A percentile compares a stretch with the other conserved stretches of the same genome.
Conservation (phyloP, 164 flowering plant genomes). For the Litsea cubeba region DNA sequence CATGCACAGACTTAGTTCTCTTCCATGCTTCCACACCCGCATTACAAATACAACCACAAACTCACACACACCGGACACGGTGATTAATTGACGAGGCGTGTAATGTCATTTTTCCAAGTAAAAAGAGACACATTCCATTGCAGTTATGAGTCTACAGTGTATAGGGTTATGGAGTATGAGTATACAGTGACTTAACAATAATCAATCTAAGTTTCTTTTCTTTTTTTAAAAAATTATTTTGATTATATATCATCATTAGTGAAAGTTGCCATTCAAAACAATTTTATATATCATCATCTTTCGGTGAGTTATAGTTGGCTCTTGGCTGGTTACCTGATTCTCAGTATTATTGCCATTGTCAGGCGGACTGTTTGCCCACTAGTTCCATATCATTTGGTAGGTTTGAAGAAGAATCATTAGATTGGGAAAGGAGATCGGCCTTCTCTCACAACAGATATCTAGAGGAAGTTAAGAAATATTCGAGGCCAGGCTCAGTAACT, state of each 20-base stretch:
- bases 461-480: slow-evolving; percentile 78
- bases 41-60: not conserved
- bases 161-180: too few species aligned
- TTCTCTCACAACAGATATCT: slow-evolving; percentile 76
- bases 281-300: not conserved
- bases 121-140: not conserved
- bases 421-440: slow-evolving; percentile 83
- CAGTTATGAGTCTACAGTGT: not conserved
- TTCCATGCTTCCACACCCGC: not conserved
- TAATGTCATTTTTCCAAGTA: not conserved
- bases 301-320: not conserved
- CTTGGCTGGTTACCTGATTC: not conserved
- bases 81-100: not conserved
- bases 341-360: slow-evolving; percentile 12
- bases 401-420: slow-evolving; percentile 62
- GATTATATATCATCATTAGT: not conserved
- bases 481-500: slow-evolving; percentile 74
- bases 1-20: not conserved
- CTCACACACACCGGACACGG: not conserved
- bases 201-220: not conserved
- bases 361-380: slow-evolving; percentile 58
- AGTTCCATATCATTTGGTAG: slow-evolving; percentile 90
- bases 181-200: not conserved
- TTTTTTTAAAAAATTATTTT: too few species aligned
- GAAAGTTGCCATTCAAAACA: not conserved